Evolutionary conservation across 2,329 filamentous ascomycete genomes (phyloP).

Genomic region (Aspergillus clavatus): DNA sequence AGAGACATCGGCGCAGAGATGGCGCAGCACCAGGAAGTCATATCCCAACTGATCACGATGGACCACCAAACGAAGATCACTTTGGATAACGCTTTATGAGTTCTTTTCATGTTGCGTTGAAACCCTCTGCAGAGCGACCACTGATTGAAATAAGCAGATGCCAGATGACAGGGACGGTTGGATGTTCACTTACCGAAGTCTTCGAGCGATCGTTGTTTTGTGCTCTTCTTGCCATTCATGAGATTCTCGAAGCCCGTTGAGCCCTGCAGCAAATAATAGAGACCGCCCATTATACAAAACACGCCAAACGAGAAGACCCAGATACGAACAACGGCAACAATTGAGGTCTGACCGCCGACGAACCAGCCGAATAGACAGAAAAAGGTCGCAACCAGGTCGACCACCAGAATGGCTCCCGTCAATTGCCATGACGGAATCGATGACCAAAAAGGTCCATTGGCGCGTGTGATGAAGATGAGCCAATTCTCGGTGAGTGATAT

Average conservation of each 20-base stretch:
- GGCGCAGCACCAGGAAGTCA: background rate
- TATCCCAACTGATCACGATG: no score
- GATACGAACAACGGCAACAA: conserved; percentile 79
- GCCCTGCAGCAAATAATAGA: conserved; percentile 78
- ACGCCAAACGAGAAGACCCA: conserved; percentile 90
- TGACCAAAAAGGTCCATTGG: conserved; percentile 88
- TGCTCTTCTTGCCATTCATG: conserved; percentile 84
- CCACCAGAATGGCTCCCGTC: conserved; percentile 68
- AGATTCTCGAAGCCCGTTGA: conserved; percentile 81
- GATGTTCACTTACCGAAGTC: conserved; percentile 68
- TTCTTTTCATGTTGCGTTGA: conserved; percentile 88
- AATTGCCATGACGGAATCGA: conserved; percentile 85
- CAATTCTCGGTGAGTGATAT: conserved; percentile 91
- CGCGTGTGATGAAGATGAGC: conserved; percentile 94
- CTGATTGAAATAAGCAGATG: conserved; percentile 53
- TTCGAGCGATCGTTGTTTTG: conserved; percentile 77
- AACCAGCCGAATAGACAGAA: conserved; percentile 87
- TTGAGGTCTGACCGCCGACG: conserved; percentile 63
- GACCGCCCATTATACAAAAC: conserved; percentile 74
- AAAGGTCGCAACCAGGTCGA: conserved; percentile 78
- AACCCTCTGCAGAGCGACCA: conserved; percentile 83
- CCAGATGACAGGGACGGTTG: conserved; percentile 1
- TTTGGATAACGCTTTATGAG: conserved; percentile 8
- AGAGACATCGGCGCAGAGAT: background rate
- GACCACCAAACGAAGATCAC: no score